Conservation (phyloP, 2,329 filamentous ascomycete genomes). For the Aureobasidium sp. region DNA sequence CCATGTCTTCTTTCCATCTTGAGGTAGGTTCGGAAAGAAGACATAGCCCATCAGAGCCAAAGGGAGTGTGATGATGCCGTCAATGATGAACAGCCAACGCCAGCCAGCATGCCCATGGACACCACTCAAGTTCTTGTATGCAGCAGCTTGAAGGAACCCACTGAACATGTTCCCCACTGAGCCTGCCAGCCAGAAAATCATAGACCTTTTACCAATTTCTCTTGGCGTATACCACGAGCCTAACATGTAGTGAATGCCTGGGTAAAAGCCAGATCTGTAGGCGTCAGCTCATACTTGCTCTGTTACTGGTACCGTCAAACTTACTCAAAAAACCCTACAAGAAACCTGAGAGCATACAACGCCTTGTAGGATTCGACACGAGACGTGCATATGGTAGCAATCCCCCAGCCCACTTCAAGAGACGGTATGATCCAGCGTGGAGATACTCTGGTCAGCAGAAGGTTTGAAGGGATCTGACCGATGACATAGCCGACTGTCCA, state of each 20-base stretch:
- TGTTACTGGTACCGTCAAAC: neutral
- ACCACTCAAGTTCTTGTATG: constrained; percentile 40
- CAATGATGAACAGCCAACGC: constrained; percentile 53
- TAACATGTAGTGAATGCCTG: constrained; percentile 53
- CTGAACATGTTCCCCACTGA: constrained; percentile 56
- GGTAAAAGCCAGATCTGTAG: constrained; percentile 45
- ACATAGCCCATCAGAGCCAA: constrained; percentile 50
- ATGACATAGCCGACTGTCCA: constrained; percentile 30
- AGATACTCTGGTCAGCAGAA: constrained; percentile 31
- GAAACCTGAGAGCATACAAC: constrained; percentile 35
- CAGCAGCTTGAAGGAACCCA: constrained; percentile 54
- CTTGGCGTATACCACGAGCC: constrained; percentile 55
- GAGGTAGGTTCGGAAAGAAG: constrained; percentile 47
- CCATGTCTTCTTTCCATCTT: constrained; percentile 20
- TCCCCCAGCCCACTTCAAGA: constrained; percentile 36
- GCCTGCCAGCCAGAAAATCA: constrained; percentile 55
- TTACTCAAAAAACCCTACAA: constrained; percentile 46
- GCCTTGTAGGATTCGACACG: constrained; percentile 33
- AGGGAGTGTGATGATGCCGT: constrained; percentile 51
- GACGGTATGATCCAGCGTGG: constrained; percentile 33
- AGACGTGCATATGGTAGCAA: constrained; percentile 35
- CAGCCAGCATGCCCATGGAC: constrained; percentile 47
- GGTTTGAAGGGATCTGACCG: constrained; percentile 33
- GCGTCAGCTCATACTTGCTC: neutral
- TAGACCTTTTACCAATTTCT: constrained; percentile 56